A percentile compares a stretch with the other conserved stretches of the same genome.
Conservation (phyloP, 805 yeast genomes). For the Dipodascus albidus region DNA sequence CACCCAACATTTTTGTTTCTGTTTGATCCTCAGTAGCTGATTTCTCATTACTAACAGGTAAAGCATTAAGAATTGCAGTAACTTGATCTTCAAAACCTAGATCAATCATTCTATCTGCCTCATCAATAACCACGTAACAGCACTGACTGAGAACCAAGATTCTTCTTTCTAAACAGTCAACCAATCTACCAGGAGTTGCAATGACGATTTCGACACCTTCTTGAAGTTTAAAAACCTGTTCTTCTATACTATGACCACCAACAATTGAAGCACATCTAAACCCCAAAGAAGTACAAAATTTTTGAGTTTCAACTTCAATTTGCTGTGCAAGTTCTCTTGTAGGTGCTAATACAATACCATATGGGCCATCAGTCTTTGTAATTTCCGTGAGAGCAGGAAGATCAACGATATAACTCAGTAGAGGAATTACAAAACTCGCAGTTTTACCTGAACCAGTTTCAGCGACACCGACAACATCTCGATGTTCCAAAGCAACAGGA, state of each 20-base stretch:
- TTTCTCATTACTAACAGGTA: slow-evolving; percentile 37
- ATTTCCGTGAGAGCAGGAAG: slow-evolving; percentile 35
- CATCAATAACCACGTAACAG: slow-evolving; percentile 70
- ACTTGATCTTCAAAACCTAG: slow-evolving; percentile 86
- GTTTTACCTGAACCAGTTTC: slow-evolving; percentile 97
- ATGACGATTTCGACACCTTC: slow-evolving; percentile 68
- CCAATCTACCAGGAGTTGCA: slow-evolving; percentile 89
- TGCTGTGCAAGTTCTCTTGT: slow-evolving; percentile 91
- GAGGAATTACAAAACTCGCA: slow-evolving; percentile 66
- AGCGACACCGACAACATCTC: slow-evolving; percentile 82
- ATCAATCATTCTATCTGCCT: slow-evolving; percentile 93
- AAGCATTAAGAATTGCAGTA: slow-evolving; percentile 40
- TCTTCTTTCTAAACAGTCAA: slow-evolving; percentile 69
- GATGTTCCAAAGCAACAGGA: slow-evolving; percentile 47
- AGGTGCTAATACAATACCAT: slow-evolving; percentile 72
- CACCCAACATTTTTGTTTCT: slow-evolving; percentile 16
- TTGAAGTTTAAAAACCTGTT: slow-evolving; percentile 46
- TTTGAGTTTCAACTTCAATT: slow-evolving; percentile 54
- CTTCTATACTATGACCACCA: slow-evolving; percentile 84
- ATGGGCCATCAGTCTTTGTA: slow-evolving; percentile 51
- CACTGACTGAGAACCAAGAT: slow-evolving; percentile 49
- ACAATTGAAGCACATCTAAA: slow-evolving; percentile 49
- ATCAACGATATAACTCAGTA: slow-evolving; percentile 42
- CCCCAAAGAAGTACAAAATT: slow-evolving; percentile 32
- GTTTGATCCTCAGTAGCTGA: slow-evolving; percentile 24